A percentile compares a stretch with the other conserved stretches of the same genome.
phyloP scores from a whole-genome alignment of 2,329 filamentous ascomycete species.

The Pyrenochaeta sp. region DNA sequence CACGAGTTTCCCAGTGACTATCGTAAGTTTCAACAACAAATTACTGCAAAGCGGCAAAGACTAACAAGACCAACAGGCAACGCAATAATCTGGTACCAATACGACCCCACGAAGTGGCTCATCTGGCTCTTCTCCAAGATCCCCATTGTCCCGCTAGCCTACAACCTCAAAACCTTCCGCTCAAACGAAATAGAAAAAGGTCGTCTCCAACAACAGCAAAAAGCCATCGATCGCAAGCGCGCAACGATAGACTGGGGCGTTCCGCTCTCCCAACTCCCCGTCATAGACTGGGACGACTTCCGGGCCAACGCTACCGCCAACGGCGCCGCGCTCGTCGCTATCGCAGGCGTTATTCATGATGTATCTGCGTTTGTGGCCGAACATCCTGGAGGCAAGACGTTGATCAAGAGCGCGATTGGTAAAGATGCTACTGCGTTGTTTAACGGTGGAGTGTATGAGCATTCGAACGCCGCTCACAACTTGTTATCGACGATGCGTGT shows the following conservation, averaged over 20 bases:
- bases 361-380: slow-evolving; percentile 47
- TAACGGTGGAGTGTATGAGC: slow-evolving; percentile 52
- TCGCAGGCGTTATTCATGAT: slow-evolving; percentile 52
- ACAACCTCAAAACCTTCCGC: slow-evolving; percentile 52
- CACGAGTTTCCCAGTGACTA: slow-evolving; percentile 54
- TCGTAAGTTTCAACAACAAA: slow-evolving; percentile 32
- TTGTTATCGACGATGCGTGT: slow-evolving; percentile 51
- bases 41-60: neutral
- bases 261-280: slow-evolving; percentile 47
- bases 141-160: slow-evolving; percentile 42
- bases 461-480: slow-evolving; percentile 53
- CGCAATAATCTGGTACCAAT: slow-evolving; percentile 50
- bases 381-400: slow-evolving; percentile 49
- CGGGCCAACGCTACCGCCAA: slow-evolving; percentile 37
- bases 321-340: slow-evolving; percentile 42
- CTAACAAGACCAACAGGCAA: slow-evolving; percentile 33
- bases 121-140: slow-evolving; percentile 45
- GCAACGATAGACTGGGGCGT: slow-evolving; percentile 49
- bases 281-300: slow-evolving; percentile 52
- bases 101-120: slow-evolving; percentile 53
- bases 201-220: slow-evolving; percentile 51
- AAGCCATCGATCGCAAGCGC: slow-evolving; percentile 49
- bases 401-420: slow-evolving; percentile 47
- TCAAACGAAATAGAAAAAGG: slow-evolving; percentile 52
- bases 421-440: slow-evolving; percentile 53